phyloP scores from a whole-genome alignment of 225 moss, liverwort and hornwort genomes.

The Straminergon stramineum region DNA sequence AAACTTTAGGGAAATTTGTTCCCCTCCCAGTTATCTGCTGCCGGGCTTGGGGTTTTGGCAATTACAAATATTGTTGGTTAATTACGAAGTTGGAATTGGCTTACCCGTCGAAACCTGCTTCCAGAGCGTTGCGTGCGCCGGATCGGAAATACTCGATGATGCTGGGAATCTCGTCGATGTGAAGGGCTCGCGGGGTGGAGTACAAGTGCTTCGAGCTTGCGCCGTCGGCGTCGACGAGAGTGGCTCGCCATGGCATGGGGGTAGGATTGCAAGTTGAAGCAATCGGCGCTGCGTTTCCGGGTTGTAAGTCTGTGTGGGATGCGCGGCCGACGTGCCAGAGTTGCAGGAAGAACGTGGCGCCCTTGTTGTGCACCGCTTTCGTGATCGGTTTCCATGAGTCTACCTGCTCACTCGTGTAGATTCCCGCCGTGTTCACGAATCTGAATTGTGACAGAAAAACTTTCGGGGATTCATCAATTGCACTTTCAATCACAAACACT shows the following conservation, averaged over 20 bases:
- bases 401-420: slow-evolving; percentile 22
- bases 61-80: neutral
- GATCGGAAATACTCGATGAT: neutral
- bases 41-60: neutral
- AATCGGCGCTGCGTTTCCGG: slow-evolving; percentile 7
- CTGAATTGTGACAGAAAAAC: neutral
- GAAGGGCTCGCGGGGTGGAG: slow-evolving; percentile 14
- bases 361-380: slow-evolving; percentile 7
- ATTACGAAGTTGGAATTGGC: neutral
- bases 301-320: slow-evolving; percentile 24
- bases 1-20: neutral
- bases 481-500: neutral
- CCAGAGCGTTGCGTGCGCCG: slow-evolving; percentile 16
- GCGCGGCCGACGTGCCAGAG: slow-evolving; percentile 39
- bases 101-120: slow-evolving; percentile 58
- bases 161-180: slow-evolving; percentile 5
- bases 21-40: neutral
- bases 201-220: slow-evolving; percentile 2
- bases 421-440: slow-evolving; percentile 27
- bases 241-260: slow-evolving; percentile 19
- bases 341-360: slow-evolving; percentile 32
- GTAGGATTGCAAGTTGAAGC: neutral
- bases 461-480: too few relatives aligned
- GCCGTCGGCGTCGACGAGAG: slow-evolving; percentile 12
- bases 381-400: slow-evolving; percentile 25